Evolutionary conservation across 1,284 basidiomycete genomes (phyloP).

Genomic region (Polyporus tsugae): DNA sequence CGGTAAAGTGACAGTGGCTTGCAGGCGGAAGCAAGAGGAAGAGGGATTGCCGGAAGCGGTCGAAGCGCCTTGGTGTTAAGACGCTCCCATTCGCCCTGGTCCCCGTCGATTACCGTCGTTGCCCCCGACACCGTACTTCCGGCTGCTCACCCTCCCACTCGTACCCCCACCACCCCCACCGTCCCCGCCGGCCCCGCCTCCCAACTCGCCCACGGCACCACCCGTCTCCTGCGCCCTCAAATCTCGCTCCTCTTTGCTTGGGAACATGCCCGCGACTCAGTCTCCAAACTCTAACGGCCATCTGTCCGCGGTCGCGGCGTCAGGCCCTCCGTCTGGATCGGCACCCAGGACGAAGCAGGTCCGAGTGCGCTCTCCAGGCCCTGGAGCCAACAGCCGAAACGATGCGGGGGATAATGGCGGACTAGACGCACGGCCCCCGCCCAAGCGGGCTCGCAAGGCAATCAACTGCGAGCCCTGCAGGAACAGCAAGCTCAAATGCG

Average conservation of each 20-base stretch:
- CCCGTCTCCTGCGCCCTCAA: background rate
- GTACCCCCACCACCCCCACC: conserved; percentile 5
- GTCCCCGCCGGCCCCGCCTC: background rate
- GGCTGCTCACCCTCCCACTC: conserved; percentile 1
- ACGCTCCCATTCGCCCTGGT: conserved; percentile 28
- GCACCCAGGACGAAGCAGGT: conserved; percentile 31
- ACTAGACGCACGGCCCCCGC: conserved; percentile 49
- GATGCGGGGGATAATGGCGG: conserved; percentile 24
- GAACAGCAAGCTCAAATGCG: conserved; percentile 86
- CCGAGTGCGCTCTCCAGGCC: conserved; percentile 31
- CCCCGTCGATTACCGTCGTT: conserved; percentile 24
- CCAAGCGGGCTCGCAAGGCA: conserved; percentile 81
- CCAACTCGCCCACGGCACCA: background rate
- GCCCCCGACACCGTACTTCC: conserved; percentile 26
- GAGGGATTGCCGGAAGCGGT: conserved; percentile 14
- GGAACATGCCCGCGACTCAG: conserved; percentile 29
- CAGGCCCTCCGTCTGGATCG: conserved; percentile 24
- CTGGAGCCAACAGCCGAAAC: conserved; percentile 23
- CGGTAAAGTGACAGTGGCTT: conserved; percentile 30
- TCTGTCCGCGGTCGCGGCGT: conserved; percentile 25
- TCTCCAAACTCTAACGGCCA: conserved; percentile 30
- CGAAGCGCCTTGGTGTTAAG: conserved; percentile 27
- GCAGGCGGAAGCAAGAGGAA: conserved; percentile 24
- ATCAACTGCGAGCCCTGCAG: conserved; percentile 88
- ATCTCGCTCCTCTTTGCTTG: background rate